These are phyloP conservation scores for Hippophae rhamnoides DNA, from an alignment of 306 rosid species.

Conservation along the genomic window DNA sequence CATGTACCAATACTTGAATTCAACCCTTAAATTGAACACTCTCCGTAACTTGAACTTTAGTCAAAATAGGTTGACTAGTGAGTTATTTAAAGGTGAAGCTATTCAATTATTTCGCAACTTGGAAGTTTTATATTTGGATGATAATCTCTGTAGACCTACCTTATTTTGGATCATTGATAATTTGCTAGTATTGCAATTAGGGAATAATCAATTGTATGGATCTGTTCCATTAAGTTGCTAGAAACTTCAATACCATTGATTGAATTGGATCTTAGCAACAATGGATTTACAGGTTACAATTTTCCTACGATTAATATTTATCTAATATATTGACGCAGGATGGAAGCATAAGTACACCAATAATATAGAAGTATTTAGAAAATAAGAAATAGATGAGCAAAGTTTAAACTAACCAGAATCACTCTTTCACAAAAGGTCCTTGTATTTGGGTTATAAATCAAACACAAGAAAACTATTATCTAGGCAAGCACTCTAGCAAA, in stretches of 20 bases:
- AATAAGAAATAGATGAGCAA: too few relatives aligned
- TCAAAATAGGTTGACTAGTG: conserved; percentile 44
- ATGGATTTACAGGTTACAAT: conserved; percentile 70
- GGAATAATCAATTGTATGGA: conserved; percentile 48
- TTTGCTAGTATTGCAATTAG: conserved; percentile 50
- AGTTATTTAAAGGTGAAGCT: conserved; percentile 44
- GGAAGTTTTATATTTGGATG: conserved; percentile 60
- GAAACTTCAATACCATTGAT: conserved; percentile 39
- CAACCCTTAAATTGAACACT: conserved; percentile 4
- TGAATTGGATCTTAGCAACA: conserved; percentile 80
- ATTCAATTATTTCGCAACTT: conserved; percentile 50
- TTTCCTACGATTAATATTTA: background rate
- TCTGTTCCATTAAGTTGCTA: conserved; percentile 51
- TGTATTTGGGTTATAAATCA: too few relatives aligned
- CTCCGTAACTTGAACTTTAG: conserved; percentile 51
- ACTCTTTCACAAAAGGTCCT: too few relatives aligned
- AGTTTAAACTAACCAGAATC: too few relatives aligned
- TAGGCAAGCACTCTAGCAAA: too few relatives aligned
- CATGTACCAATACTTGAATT: too few relatives aligned
- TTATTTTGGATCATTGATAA: conserved; percentile 40
- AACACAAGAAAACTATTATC: too few relatives aligned
- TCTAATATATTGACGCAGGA: too few relatives aligned
- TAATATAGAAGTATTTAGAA: too few relatives aligned
- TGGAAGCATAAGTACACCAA: too few relatives aligned
- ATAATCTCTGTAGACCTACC: conserved; percentile 75